These are phyloP conservation scores for Apophysomyces variabilis DNA, from an alignment of 371 early-diverging fungal genomes.

Conservation along the genomic window DNA sequence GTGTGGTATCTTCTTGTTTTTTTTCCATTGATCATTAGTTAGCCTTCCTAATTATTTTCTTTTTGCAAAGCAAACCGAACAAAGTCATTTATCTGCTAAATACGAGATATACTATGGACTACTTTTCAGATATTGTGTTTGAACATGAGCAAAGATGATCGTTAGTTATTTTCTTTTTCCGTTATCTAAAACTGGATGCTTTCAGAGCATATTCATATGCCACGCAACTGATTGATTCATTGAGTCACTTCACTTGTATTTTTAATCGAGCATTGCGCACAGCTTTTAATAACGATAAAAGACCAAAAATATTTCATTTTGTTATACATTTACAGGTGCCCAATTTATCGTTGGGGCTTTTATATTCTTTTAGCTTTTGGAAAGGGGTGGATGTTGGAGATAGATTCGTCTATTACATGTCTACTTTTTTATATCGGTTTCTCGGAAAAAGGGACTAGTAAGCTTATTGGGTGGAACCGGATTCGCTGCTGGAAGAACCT, in stretches of 20 bases:
- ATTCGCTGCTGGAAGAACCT: slow-evolving; percentile 5
- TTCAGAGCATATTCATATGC: no score
- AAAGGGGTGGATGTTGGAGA: slow-evolving; percentile 6
- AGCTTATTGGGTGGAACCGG: slow-evolving; percentile 2
- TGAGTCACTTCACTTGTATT: no score
- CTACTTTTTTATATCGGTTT: slow-evolving; percentile 1
- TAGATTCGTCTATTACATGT: slow-evolving; percentile 9
- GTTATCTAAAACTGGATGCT: no score
- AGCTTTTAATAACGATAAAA: no score
- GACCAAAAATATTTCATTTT: not conserved
- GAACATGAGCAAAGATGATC: no score
- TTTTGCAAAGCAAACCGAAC: slow-evolving; percentile 3
- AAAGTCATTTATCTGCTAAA: not conserved
- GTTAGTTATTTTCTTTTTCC: no score
- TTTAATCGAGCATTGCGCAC: no score
- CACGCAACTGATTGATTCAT: no score
- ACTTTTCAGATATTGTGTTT: no score
- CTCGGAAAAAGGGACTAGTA: not conserved
- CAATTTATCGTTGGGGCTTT: not conserved
- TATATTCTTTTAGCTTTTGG: not conserved
- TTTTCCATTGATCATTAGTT: slow-evolving; percentile 5
- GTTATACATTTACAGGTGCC: slow-evolving; percentile 3
- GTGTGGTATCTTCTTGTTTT: slow-evolving; percentile 1
- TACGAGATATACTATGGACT: no score
- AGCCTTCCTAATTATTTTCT: slow-evolving; percentile 2